Evolutionary conservation across 192 early-diverging fungal genomes (phyloP).

Genomic region (Coemansia sp.): DNA sequence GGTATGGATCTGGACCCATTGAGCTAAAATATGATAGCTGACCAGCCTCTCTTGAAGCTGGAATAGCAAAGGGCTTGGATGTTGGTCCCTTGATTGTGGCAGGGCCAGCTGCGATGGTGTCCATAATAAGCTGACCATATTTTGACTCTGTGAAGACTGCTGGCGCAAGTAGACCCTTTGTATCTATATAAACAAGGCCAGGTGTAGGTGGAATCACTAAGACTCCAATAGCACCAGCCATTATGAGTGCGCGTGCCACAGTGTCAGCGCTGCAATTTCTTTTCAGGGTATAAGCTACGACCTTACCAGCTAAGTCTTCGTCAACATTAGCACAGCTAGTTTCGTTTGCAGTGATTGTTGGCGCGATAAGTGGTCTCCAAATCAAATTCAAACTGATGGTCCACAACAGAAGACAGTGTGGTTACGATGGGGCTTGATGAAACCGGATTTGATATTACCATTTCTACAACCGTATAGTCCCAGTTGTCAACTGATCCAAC

Average conservation of each 20-base stretch:
- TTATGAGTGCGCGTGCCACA: background rate
- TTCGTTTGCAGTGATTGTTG: background rate
- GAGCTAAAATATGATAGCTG: constrained; percentile 63
- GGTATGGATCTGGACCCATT: constrained; percentile 64
- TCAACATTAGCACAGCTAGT: background rate
- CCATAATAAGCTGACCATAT: background rate
- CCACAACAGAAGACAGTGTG: constrained; percentile 6
- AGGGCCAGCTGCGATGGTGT: background rate
- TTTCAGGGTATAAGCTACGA: background rate
- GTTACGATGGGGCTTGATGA: background rate
- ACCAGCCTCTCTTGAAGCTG: constrained; percentile 20
- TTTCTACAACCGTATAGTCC: constrained; percentile 35
- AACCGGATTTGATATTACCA: constrained; percentile 16
- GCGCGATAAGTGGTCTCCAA: background rate
- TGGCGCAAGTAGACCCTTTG: background rate
- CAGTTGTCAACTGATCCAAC: constrained; percentile 62
- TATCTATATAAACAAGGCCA: background rate
- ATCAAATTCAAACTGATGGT: constrained; percentile 17
- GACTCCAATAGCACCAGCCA: background rate
- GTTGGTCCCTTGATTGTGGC: background rate
- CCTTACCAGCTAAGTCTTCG: background rate
- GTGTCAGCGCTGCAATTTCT: background rate
- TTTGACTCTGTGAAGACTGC: background rate
- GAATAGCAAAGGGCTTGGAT: background rate
- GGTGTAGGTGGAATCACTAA: background rate